Evolutionary conservation across 208 protist species (phyloP).

Genomic region (Borovskyia barvae): DNA sequence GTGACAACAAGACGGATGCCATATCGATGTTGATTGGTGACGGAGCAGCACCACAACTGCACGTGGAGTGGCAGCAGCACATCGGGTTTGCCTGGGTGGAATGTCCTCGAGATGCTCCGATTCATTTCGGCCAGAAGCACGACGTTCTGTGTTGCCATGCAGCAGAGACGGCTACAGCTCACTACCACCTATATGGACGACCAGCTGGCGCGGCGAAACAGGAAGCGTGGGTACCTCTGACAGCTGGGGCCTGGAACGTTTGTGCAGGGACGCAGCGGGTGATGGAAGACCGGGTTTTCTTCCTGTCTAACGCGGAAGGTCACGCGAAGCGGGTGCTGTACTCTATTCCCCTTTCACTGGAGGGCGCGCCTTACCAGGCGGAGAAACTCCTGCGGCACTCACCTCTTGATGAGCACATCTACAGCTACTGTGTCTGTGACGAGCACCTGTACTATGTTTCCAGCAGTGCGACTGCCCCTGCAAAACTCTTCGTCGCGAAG

Average conservation of each 20-base stretch:
- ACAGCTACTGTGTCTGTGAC: slow-evolving; percentile 42
- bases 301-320: slow-evolving; percentile 60
- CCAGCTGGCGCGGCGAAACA: not conserved
- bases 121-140: slow-evolving; percentile 45
- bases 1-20: slow-evolving; percentile 10
- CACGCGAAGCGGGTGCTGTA: slow-evolving; percentile 56
- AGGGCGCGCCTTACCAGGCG: slow-evolving; percentile 12
- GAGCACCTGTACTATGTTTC: slow-evolving; percentile 54
- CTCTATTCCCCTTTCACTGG: slow-evolving; percentile 35
- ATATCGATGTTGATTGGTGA: slow-evolving; percentile 11
- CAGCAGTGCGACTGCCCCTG: slow-evolving; percentile 34
- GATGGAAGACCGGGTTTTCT: slow-evolving; percentile 36
- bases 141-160: slow-evolving; percentile 65
- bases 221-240: slow-evolving; percentile 58
- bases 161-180: slow-evolving; percentile 47
- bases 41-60: slow-evolving; percentile 5
- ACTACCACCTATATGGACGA: slow-evolving; percentile 67
- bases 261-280: slow-evolving; percentile 20
- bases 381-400: slow-evolving; percentile 40
- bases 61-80: slow-evolving; percentile 48
- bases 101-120: slow-evolving; percentile 33
- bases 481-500: slow-evolving; percentile 37
- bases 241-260: slow-evolving; percentile 73
- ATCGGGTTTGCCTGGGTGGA: slow-evolving; percentile 85
- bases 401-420: slow-evolving; percentile 47